These are phyloP conservation scores for Citrus inodora DNA, from an alignment of 345 rosid species.

Conservation along the genomic window DNA sequence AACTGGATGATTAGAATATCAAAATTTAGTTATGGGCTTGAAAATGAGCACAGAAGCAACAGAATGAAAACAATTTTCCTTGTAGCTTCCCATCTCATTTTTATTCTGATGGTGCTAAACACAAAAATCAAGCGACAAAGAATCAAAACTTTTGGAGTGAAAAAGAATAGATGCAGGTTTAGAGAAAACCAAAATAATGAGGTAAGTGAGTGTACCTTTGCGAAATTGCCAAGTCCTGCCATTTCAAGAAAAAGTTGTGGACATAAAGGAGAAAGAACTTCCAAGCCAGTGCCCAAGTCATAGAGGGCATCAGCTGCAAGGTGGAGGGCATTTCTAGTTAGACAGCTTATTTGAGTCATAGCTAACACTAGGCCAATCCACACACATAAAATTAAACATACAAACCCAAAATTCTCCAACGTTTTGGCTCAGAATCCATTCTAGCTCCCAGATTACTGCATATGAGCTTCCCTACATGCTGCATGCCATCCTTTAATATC, in stretches of 20 bases:
- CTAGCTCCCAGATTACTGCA: slow-evolving; percentile 95
- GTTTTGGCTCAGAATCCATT: slow-evolving; percentile 96
- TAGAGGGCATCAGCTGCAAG: slow-evolving; percentile 89
- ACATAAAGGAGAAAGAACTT: slow-evolving; percentile 84
- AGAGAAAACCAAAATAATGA: not conserved
- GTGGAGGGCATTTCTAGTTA: slow-evolving; percentile 4
- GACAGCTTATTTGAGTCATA: slow-evolving; percentile 2
- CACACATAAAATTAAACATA: slow-evolving; percentile 1
- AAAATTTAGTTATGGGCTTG: not conserved
- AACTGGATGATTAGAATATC: not conserved
- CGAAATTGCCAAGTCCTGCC: slow-evolving; percentile 95
- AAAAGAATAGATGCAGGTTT: not conserved
- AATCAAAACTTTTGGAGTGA: not conserved
- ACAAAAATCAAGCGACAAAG: not conserved
- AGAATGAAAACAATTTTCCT: not conserved
- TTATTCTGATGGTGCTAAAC: not conserved
- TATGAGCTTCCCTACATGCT: slow-evolving; percentile 86
- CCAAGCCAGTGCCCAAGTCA: slow-evolving; percentile 90
- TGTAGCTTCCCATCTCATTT: not conserved
- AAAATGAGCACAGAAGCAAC: not conserved
- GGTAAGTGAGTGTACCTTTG: slow-evolving; percentile 48
- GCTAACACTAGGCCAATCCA: slow-evolving; percentile 1
- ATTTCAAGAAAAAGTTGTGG: slow-evolving; percentile 91
- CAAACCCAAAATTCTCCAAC: slow-evolving; percentile 88
- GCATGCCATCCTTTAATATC: slow-evolving; percentile 97